These are phyloP conservation scores for Austroboletus rostrupii DNA, from an alignment of 1,284 basidiomycete genomes.

Conservation along the genomic window DNA sequence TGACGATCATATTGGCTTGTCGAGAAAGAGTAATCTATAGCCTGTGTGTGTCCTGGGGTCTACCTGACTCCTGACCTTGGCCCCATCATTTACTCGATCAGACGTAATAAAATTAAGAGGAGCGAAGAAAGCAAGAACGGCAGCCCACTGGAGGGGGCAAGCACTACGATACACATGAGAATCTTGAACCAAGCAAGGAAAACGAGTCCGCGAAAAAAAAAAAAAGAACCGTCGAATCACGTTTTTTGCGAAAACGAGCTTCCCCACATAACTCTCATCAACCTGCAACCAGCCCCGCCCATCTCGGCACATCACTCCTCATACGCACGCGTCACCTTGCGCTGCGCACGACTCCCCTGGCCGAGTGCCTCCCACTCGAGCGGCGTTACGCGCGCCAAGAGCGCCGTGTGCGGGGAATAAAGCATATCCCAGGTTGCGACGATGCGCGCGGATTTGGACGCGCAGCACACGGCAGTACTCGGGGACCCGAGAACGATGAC, in stretches of 20 bases:
- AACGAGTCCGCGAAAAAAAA: too few species aligned
- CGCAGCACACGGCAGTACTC: conserved; percentile 24
- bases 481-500: conserved; percentile 44
- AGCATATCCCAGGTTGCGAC: conserved; percentile 64
- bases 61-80: too few species aligned
- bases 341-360: conserved; percentile 45
- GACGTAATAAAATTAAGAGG: too few species aligned
- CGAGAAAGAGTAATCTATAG: too few species aligned
- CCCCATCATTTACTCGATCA: too few species aligned
- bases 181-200: too few species aligned
- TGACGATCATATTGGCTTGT: too few species aligned
- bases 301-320: conserved; percentile 55
- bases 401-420: conserved; percentile 53
- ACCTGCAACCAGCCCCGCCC: conserved; percentile 53
- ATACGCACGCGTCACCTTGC: conserved; percentile 57
- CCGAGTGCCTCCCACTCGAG: conserved; percentile 64
- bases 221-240: conserved; percentile 16
- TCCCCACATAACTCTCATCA: conserved; percentile 39
- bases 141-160: too few species aligned
- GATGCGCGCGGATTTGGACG: conserved; percentile 29
- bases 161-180: too few species aligned
- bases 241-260: conserved; percentile 46
- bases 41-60: too few species aligned
- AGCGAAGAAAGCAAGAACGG: too few species aligned
- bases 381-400: conserved; percentile 51